A percentile compares a stretch with the other conserved stretches of the same genome.
Conservation (phyloP, 805 yeast genomes). For the Hagleromyces aurorensis region DNA sequence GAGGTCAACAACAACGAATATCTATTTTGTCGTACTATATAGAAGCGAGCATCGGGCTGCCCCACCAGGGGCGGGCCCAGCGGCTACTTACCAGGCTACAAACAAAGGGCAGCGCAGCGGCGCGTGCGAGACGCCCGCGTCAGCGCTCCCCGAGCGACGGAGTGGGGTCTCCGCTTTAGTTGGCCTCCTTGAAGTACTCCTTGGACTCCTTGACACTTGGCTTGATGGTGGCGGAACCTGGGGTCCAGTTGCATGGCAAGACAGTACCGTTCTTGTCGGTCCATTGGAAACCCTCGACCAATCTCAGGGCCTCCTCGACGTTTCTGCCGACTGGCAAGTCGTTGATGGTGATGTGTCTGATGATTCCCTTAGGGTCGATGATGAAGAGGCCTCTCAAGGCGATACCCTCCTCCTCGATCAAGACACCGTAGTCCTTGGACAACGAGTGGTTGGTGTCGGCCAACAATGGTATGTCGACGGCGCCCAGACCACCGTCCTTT, state of each 20-base stretch:
- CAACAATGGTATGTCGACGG: conserved; percentile 85
- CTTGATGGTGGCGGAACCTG: conserved; percentile 89
- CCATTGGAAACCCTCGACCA: conserved; percentile 99
- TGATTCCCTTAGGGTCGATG: conserved; percentile 90
- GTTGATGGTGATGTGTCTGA: conserved; percentile 96
- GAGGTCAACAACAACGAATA: too few relatives aligned
- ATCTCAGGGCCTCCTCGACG: conserved; percentile 96
- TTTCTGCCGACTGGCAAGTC: conserved; percentile 99
- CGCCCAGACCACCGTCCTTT: conserved; percentile 97
- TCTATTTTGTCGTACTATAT: too few relatives aligned
- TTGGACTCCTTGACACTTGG: conserved; percentile 72
- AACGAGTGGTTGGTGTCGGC: conserved; percentile 96
- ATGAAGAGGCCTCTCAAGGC: conserved; percentile 97
- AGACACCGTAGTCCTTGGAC: conserved; percentile 94
- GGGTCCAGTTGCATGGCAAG: conserved; percentile 99
- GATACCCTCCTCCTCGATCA: conserved; percentile 91
- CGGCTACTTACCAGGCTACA: too few relatives aligned
- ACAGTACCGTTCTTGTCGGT: conserved; percentile 99
- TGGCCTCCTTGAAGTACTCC: conserved; percentile 66
- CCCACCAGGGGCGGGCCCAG: too few relatives aligned
- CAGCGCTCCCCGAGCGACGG: too few relatives aligned
- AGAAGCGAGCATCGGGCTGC: too few relatives aligned
- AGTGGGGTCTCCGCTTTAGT: too few relatives aligned
- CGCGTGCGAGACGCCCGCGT: too few relatives aligned
- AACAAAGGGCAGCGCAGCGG: too few relatives aligned